These are phyloP conservation scores for Carnegiea gigantea DNA, from an alignment of 179 eudicot species.

Conservation along the genomic window DNA sequence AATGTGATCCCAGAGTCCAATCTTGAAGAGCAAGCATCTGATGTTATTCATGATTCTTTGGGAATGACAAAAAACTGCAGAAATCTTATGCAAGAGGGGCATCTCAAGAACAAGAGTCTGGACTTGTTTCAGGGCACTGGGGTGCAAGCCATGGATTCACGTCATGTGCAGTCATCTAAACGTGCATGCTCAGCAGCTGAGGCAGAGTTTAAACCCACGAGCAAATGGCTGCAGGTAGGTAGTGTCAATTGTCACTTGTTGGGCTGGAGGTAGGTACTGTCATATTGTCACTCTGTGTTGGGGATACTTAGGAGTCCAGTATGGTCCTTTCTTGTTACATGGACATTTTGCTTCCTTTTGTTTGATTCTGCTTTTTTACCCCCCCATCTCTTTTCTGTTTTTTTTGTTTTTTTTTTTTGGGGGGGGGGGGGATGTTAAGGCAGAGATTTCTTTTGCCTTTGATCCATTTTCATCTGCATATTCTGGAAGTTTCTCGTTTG, in stretches of 20 bases:
- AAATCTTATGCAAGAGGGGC: conserved; percentile 14
- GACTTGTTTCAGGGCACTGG: conserved; percentile 29
- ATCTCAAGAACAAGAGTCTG: conserved; percentile 21
- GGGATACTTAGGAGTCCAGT: background rate
- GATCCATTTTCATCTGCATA: background rate
- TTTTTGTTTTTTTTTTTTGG: background rate
- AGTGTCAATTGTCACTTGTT: background rate
- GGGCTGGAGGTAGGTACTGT: conserved; percentile 44
- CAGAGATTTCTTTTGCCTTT: background rate
- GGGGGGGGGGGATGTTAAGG: background rate
- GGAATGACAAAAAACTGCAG: conserved; percentile 10
- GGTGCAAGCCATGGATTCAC: conserved; percentile 25
- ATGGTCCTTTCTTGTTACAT: background rate
- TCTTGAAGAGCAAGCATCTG: conserved; percentile 31
- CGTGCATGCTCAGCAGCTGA: conserved; percentile 20
- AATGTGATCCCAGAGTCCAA: conserved; percentile 40
- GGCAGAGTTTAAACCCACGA: conserved; percentile 20
- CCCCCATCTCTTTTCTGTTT: background rate
- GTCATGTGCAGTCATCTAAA: conserved; percentile 15
- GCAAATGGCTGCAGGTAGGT: conserved; percentile 52
- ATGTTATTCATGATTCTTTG: conserved; percentile 21
- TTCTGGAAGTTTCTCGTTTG: conserved; percentile 3
- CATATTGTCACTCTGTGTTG: background rate
- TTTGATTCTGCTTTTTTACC: background rate
- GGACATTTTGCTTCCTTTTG: background rate